A percentile compares a stretch with the other conserved stretches of the same genome.
Evolutionary conservation across 306 rosid species (phyloP).

Genomic region (Cicer bijugum): DNA sequence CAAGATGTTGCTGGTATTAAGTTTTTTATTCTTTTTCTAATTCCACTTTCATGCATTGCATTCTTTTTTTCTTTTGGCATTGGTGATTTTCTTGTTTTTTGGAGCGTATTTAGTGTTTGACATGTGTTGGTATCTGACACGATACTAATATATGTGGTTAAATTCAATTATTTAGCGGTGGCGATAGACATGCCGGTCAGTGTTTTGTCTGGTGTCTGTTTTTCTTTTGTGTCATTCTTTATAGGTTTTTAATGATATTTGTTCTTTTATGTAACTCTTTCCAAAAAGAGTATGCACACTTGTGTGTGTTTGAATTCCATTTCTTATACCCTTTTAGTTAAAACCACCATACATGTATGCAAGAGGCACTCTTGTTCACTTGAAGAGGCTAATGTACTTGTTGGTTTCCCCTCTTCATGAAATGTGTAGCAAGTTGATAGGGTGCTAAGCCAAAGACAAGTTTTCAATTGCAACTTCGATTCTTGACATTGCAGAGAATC

Average conservation of each 20-base stretch:
- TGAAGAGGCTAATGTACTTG: constrained; percentile 31
- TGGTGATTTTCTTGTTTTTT: not conserved
- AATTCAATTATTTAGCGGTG: too few species aligned
- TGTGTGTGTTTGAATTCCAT: not conserved
- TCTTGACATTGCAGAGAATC: not conserved
- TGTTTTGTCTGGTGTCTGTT: too few species aligned
- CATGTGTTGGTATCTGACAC: too few species aligned
- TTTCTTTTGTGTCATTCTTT: not conserved
- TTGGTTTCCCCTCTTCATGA: constrained; percentile 19
- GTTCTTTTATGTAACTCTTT: constrained; percentile 30
- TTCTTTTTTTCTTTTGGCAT: not conserved
- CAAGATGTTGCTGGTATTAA: constrained; percentile 83
- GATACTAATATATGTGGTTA: too few species aligned
- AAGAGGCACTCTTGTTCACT: constrained; percentile 39
- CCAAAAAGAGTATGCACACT: constrained; percentile 11
- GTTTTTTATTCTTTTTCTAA: too few species aligned
- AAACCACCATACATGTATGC: constrained; percentile 20
- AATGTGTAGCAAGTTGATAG: constrained; percentile 15
- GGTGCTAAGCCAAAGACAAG: not conserved
- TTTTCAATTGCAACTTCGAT: not conserved
- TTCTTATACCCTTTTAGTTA: constrained; percentile 38
- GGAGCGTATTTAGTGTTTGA: too few species aligned
- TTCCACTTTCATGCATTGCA: not conserved
- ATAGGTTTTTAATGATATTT: constrained; percentile 12
- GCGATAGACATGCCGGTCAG: too few species aligned